Conservation (phyloP, 306 rosid species). For the Corylus heterophylla region DNA sequence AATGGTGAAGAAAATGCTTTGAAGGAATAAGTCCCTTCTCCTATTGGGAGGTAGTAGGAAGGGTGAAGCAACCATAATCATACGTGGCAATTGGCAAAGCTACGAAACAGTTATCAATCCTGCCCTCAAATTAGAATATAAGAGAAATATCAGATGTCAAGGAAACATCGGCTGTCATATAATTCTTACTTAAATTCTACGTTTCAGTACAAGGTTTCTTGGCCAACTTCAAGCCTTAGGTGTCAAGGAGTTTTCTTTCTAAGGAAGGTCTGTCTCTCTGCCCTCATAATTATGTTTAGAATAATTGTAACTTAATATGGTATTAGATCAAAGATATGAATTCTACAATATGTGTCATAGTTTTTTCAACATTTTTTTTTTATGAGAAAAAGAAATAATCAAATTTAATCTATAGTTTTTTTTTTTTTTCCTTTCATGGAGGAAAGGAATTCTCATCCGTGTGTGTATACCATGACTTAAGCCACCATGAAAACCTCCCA, state of each 20-base stretch:
- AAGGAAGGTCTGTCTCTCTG: background rate
- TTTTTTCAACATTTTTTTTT: no score
- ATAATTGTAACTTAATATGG: no score
- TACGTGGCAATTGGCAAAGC: conserved; percentile 57
- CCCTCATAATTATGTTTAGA: background rate
- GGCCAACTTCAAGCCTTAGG: background rate
- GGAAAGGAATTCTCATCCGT: no score
- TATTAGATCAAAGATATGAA: no score
- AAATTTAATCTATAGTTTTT: no score
- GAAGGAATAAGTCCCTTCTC: conserved; percentile 49
- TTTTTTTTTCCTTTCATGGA: no score
- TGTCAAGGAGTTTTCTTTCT: background rate
- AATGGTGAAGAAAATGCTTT: conserved; percentile 24
- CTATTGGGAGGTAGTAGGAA: conserved; percentile 28
- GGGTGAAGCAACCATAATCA: conserved; percentile 53
- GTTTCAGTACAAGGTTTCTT: conserved; percentile 2
- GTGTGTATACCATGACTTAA: no score
- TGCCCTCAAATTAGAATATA: background rate
- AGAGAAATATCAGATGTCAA: conserved; percentile 17
- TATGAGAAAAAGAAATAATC: no score
- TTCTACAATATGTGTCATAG: no score
- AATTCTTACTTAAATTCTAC: conserved; percentile 28
- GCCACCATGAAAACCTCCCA: background rate
- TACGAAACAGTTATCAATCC: conserved; percentile 16
- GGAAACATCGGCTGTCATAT: conserved; percentile 23